Base-by-base conservation (phyloP, 345 rosid species). In the Citrus sp. region DNA sequence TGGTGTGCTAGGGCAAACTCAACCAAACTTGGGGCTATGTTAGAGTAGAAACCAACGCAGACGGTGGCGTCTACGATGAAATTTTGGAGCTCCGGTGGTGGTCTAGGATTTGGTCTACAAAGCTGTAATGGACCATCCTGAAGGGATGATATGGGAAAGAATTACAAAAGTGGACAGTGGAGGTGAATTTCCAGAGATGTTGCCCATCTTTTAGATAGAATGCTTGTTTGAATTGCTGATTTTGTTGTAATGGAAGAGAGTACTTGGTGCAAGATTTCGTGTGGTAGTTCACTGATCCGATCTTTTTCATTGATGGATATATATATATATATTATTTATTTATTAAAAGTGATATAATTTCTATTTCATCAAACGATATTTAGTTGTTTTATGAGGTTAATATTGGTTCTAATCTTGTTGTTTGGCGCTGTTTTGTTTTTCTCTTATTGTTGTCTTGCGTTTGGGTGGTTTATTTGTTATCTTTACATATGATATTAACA, bases 151-250 rank as follows among this genome's bases (percentile, higher is more conserved):
- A 24, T 13, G 74, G 74, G 13, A 70, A 28, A 24, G 24, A 46
- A 51, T 70, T 21, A 54, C 58, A 18, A 14, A 28, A 49, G 35
- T 70, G 16, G 24, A 70, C 9, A 3, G 14, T 18, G 38, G 13
- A 14, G 24, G 30, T 70, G 38, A 24, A 70, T 49, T 70, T 25
- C 74, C 74, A 49, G 35, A 70, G 74, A 27, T 70, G 73, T n/a
- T 22, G 60, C 60, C 60, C 73, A 70, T 46, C 73, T 70, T 1
- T 22, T 46, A 27, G 58, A 69, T 30, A 46, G 25, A 32, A 69
- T 16, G 34, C 73, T 69, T 42, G 58, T 69, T 69, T 42, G n/a
- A 70, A 70, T 55, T 25, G 73, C 35, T 21, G 6, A 70, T 25
- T 70, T 42, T 27, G n/a, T 70, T 9, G 58, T 24, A 22, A 46